Percentiles rank a stretch among this genome's conserved stretches.
Conservation (phyloP, 2,329 filamentous ascomycete species). For the Penicillium digitatum region DNA sequence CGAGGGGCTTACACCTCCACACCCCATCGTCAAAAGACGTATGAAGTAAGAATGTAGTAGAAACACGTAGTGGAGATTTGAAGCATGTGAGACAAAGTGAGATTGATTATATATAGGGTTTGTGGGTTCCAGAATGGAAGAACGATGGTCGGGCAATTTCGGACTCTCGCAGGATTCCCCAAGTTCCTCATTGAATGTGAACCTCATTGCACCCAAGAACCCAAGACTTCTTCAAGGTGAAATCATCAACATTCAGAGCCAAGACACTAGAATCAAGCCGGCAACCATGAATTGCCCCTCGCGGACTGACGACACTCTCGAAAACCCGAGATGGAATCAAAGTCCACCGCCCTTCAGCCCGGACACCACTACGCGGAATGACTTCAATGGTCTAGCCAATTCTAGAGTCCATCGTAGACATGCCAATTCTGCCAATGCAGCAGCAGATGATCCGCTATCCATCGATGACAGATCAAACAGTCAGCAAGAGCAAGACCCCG, state of each 20-base stretch:
- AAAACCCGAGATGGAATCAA: constrained; percentile 58
- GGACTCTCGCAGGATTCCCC: constrained; percentile 13
- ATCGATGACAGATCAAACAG: constrained; percentile 22
- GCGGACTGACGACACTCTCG: constrained; percentile 53
- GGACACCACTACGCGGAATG: constrained; percentile 60
- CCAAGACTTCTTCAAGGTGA: background rate
- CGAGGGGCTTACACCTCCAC: background rate
- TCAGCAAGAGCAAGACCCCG: constrained; percentile 22
- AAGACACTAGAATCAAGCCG: background rate
- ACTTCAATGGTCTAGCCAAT: constrained; percentile 60
- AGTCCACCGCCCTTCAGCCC: constrained; percentile 55
- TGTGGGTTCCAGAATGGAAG: background rate
- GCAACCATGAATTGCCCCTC: constrained; percentile 62
- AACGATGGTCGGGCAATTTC: constrained; percentile 23
- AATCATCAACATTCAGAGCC: background rate
- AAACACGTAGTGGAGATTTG: background rate
- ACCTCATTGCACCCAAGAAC: background rate
- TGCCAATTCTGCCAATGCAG: constrained; percentile 22
- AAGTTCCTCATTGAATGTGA: constrained; percentile 1
- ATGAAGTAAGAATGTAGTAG: background rate
- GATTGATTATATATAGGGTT: background rate
- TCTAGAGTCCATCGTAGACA: constrained; percentile 49
- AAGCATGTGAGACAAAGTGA: background rate
- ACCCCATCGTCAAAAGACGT: background rate
- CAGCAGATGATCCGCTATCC: constrained; percentile 23